phyloP scores from a whole-genome alignment of 2,329 filamentous ascomycete species.

The Fusarium dlaminii region DNA sequence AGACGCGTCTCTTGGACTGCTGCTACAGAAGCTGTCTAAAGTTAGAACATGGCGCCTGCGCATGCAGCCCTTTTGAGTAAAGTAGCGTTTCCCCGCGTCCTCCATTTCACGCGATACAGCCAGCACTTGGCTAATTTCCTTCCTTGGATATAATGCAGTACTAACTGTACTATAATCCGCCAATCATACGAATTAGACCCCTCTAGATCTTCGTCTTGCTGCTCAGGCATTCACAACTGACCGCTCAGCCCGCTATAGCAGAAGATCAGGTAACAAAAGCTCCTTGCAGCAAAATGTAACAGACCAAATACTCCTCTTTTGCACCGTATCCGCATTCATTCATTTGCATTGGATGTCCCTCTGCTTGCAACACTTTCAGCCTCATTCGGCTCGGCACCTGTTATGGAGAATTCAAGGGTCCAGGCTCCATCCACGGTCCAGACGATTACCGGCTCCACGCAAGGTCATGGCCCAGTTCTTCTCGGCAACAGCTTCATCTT shows the following conservation, averaged over 20 bases:
- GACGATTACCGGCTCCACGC: constrained; percentile 25
- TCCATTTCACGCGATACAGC: constrained; percentile 1
- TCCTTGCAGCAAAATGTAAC: background rate
- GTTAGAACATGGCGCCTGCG: background rate
- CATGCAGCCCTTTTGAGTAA: background rate
- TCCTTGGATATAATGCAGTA: background rate
- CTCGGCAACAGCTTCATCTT: background rate
- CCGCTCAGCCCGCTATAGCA: background rate
- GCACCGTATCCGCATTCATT: background rate
- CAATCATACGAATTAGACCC: constrained; percentile 4
- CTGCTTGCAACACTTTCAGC: constrained; percentile 1
- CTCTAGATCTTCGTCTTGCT: background rate
- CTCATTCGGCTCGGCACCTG: constrained; percentile 17
- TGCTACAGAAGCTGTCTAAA: background rate
- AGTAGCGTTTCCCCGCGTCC: constrained; percentile 9
- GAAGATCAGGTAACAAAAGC: background rate
- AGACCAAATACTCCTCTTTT: background rate
- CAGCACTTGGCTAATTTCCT: background rate
- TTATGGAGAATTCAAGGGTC: constrained; percentile 26
- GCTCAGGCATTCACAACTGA: background rate
- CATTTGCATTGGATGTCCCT: background rate
- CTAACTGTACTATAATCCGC: background rate
- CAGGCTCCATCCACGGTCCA: constrained; percentile 15
- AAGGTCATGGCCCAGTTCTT: background rate
- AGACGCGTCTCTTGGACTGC: background rate